phyloP scores from a whole-genome alignment of 805 yeast genomes.

The Candida chauliodis region DNA sequence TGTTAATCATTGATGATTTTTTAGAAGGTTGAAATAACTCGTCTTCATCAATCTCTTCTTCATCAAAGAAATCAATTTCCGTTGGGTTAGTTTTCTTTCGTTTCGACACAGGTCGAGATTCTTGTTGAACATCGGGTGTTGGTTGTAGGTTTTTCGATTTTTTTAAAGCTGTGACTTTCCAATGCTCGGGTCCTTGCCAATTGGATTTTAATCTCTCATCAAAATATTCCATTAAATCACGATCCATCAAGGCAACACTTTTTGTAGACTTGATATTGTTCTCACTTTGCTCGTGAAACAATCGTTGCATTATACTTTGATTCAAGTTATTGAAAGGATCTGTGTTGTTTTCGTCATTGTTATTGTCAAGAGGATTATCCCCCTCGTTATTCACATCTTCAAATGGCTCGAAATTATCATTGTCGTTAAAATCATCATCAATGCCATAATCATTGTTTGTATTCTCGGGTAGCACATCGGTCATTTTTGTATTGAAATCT shows the following conservation, averaged over 20 bases:
- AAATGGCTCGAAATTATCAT: constrained; percentile 10
- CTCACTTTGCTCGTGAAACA: constrained; percentile 11
- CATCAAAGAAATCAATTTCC: constrained; percentile 28
- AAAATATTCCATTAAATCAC: constrained; percentile 74
- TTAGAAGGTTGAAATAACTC: constrained; percentile 32
- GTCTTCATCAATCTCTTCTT: constrained; percentile 28
- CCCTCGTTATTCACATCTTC: constrained; percentile 19
- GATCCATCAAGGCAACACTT: constrained; percentile 39
- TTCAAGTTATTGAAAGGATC: constrained; percentile 12
- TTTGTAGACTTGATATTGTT: constrained; percentile 10
- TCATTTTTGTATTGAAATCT: constrained; percentile 35
- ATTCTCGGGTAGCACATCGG: constrained; percentile 10
- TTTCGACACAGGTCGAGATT: not conserved
- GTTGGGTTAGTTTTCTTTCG: constrained; percentile 19
- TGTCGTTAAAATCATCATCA: constrained; percentile 12
- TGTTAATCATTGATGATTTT: constrained; percentile 12
- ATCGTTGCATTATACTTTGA: constrained; percentile 11
- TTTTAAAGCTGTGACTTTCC: constrained; percentile 72
- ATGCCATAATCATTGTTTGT: constrained; percentile 10
- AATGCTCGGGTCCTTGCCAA: constrained; percentile 91
- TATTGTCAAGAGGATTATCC: too few relatives aligned
- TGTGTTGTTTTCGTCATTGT: constrained; percentile 5
- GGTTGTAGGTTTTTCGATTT: constrained; percentile 28
- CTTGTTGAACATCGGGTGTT: constrained; percentile 5
- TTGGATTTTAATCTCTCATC: constrained; percentile 65